phyloP scores from a whole-genome alignment of 495 filamentous ascomycete genomes.

The Penicillium lagena region DNA sequence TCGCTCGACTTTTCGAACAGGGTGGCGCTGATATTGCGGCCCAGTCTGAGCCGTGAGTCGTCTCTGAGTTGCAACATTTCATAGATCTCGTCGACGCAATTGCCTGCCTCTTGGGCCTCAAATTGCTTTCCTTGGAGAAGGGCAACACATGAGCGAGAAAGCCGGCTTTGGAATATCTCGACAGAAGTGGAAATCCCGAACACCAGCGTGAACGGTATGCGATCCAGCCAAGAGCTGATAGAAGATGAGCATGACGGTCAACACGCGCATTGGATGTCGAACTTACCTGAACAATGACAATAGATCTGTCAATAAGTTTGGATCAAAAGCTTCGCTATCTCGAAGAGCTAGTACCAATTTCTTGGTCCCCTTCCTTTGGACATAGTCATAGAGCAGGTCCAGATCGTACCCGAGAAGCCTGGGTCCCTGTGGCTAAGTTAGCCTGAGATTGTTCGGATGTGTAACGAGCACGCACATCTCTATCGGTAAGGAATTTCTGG shows the following conservation, averaged over 20 bases:
- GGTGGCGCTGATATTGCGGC: slow-evolving; percentile 53
- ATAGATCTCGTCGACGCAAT: slow-evolving; percentile 74
- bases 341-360: slow-evolving; percentile 73
- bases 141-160: slow-evolving; percentile 68
- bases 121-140: slow-evolving; percentile 73
- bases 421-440: slow-evolving; percentile 42
- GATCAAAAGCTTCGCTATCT: slow-evolving; percentile 91
- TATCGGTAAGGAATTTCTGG: slow-evolving; percentile 38
- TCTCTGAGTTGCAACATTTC: slow-evolving; percentile 53
- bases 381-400: slow-evolving; percentile 65
- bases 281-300: slow-evolving; percentile 69
- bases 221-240: slow-evolving; percentile 71
- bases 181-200: slow-evolving; percentile 89
- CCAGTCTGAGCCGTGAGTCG: slow-evolving; percentile 57
- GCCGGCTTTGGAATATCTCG: slow-evolving; percentile 77
- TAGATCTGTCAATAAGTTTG: slow-evolving; percentile 67
- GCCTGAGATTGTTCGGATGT: neutral
- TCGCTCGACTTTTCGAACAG: slow-evolving; percentile 75
- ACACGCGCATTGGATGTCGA: neutral
- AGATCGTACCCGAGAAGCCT: slow-evolving; percentile 89
- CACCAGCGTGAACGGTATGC: slow-evolving; percentile 83
- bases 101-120: slow-evolving; percentile 69
- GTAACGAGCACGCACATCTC: slow-evolving; percentile 39
- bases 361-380: slow-evolving; percentile 46
- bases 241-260: slow-evolving; percentile 9